Percentiles rank a stretch among this genome's conserved stretches.
phyloP scores from a whole-genome alignment of 2,329 filamentous ascomycete genomes.

The Nemania sp. region DNA sequence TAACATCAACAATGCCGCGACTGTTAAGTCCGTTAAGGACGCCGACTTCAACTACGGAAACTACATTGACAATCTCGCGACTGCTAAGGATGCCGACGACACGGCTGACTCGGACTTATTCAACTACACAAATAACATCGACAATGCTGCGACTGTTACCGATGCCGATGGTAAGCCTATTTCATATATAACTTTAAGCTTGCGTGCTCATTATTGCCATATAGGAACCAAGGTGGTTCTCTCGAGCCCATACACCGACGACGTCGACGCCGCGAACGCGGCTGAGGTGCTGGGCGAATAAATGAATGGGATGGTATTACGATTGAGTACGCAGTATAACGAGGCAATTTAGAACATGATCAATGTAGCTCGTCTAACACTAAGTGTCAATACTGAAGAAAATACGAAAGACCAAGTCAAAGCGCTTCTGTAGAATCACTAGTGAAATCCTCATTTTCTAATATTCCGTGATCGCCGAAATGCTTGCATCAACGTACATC shows the following conservation, averaged over 20 bases:
- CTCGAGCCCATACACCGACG: slow-evolving; percentile 13
- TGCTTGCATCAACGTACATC: too few relatives aligned
- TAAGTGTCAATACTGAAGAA: too few relatives aligned
- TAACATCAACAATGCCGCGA: slow-evolving; percentile 5
- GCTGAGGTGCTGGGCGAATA: slow-evolving; percentile 5
- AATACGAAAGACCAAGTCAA: too few relatives aligned
- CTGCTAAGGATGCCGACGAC: not conserved
- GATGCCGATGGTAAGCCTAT: slow-evolving; percentile 6
- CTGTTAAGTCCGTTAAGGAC: not conserved
- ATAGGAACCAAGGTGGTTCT: slow-evolving; percentile 12
- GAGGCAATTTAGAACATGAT: too few relatives aligned
- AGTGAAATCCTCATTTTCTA: too few relatives aligned
- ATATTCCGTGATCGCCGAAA: too few relatives aligned
- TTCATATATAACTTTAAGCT: not conserved
- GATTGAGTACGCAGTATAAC: too few relatives aligned
- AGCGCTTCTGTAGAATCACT: too few relatives aligned
- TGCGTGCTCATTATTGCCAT: not conserved
- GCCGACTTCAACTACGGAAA: not conserved
- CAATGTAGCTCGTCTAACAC: too few relatives aligned
- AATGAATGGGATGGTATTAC: not conserved
- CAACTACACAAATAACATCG: slow-evolving; percentile 6
- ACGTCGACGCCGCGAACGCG: slow-evolving; percentile 2
- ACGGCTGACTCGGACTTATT: not conserved
- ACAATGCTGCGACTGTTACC: slow-evolving; percentile 4
- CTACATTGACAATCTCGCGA: slow-evolving; percentile 8